Conservation (phyloP, 2,329 filamentous ascomycete species). For the Didymella pomorum region DNA sequence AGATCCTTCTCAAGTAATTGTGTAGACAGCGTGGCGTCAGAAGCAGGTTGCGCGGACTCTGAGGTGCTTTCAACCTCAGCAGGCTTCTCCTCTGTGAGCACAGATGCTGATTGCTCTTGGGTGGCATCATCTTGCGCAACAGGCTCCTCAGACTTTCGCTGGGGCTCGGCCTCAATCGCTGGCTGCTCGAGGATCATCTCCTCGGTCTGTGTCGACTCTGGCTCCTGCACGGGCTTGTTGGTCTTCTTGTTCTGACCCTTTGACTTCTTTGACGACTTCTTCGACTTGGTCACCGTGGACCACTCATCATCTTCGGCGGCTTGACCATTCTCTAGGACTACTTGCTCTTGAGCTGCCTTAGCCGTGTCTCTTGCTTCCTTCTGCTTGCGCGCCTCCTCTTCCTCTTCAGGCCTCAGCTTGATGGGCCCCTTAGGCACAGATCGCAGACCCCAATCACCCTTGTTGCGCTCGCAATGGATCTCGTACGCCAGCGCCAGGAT, state of each 20-base stretch:
- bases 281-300: slow-evolving; percentile 20
- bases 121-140: slow-evolving; percentile 10
- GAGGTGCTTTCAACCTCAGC: slow-evolving; percentile 14
- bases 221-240: slow-evolving; percentile 6
- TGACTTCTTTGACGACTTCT: slow-evolving; percentile 22
- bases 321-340: slow-evolving; percentile 5
- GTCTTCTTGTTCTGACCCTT: slow-evolving; percentile 22
- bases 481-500: slow-evolving; percentile 92
- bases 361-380: slow-evolving; percentile 28
- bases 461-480: slow-evolving; percentile 88
- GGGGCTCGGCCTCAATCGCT: slow-evolving; percentile 18
- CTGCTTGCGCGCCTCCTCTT: slow-evolving; percentile 30
- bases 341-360: slow-evolving; percentile 21
- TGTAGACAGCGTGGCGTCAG: slow-evolving; percentile 4
- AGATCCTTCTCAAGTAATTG: slow-evolving; percentile 29
- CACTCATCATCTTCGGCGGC: slow-evolving; percentile 22
- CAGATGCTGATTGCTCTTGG: slow-evolving; percentile 12
- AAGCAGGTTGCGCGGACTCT: slow-evolving; percentile 4
- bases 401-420: slow-evolving; percentile 61
- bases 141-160: slow-evolving; percentile 24
- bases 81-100: slow-evolving; percentile 13
- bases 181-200: slow-evolving; percentile 13
- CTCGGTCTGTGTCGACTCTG: slow-evolving; percentile 1
- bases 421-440: slow-evolving; percentile 80
- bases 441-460: slow-evolving; percentile 86